phyloP scores from a whole-genome alignment of 2,329 filamentous ascomycete species.

The Fusarium liriodendri region DNA sequence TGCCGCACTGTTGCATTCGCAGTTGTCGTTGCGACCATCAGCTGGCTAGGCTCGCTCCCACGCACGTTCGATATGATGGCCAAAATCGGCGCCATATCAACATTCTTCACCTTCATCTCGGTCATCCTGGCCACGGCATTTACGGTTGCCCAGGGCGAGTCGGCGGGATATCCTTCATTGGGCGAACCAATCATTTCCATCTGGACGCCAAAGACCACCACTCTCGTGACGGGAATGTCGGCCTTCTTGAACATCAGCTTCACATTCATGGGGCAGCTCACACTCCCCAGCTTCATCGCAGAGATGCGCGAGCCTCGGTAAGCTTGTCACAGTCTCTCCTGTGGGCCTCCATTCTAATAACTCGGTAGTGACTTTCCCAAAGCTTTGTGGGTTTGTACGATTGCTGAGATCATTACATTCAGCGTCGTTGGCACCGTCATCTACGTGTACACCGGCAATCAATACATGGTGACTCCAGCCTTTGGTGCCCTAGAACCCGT shows the following conservation, averaged over 20 bases:
- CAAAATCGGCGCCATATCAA: constrained; percentile 80
- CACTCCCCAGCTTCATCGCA: constrained; percentile 91
- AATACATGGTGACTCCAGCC: constrained; percentile 88
- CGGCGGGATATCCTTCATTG: constrained; percentile 68
- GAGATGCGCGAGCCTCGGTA: constrained; percentile 80
- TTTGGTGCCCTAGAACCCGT: constrained; percentile 84
- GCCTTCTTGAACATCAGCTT: constrained; percentile 96
- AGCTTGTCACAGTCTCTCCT: not conserved
- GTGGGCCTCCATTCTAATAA: constrained; percentile 50
- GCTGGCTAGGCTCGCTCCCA: constrained; percentile 82
- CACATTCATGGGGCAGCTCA: constrained; percentile 95
- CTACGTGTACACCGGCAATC: constrained; percentile 85
- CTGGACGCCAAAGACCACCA: constrained; percentile 74
- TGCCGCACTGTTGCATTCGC: constrained; percentile 85
- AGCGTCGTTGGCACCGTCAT: constrained; percentile 82
- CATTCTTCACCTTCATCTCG: constrained; percentile 88
- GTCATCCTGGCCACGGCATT: constrained; percentile 89
- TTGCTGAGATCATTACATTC: constrained; percentile 87
- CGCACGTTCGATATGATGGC: constrained; percentile 85
- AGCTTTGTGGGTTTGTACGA: constrained; percentile 88
- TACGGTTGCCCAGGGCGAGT: constrained; percentile 78
- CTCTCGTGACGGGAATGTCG: constrained; percentile 83
- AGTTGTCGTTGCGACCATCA: constrained; percentile 77
- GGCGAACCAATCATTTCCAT: constrained; percentile 76
- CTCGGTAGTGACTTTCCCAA: constrained; percentile 82